These are phyloP conservation scores for Cystoderma amianthinum DNA, from an alignment of 768 basidiomycete species.

Conservation along the genomic window DNA sequence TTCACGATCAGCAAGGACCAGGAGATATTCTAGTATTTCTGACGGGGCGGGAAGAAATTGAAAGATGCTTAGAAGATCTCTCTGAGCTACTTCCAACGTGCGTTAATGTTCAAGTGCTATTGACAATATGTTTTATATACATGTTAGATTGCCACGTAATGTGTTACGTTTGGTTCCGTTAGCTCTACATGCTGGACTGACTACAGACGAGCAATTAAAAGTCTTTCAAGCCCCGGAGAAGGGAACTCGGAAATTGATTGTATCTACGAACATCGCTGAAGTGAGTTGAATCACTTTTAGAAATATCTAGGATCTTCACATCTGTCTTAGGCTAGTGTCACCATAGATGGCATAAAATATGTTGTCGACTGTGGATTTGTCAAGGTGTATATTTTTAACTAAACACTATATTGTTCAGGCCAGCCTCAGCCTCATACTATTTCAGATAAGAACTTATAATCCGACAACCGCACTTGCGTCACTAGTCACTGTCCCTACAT, in stretches of 20 bases:
- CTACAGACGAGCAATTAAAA: conserved; percentile 80
- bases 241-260: conserved; percentile 81
- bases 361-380: conserved; percentile 95
- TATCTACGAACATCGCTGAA: conserved; percentile 96
- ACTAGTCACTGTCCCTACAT: conserved; percentile 76
- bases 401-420: no score
- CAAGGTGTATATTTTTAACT: conserved; percentile 59
- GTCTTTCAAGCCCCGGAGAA: conserved; percentile 76
- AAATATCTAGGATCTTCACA: background rate
- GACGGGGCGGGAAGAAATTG: conserved; percentile 96
- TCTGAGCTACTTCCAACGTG: conserved; percentile 74
- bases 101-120: conserved; percentile 4
- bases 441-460: conserved; percentile 84
- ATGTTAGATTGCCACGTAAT: conserved; percentile 40
- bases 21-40: conserved; percentile 94
- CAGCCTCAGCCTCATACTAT: no score
- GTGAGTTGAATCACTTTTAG: conserved; percentile 25
- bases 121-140: conserved; percentile 1
- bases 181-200: conserved; percentile 84
- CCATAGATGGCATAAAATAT: conserved; percentile 91
- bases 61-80: conserved; percentile 75
- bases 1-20: conserved; percentile 51
- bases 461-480: conserved; percentile 81
- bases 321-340: conserved; percentile 74
- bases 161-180: conserved; percentile 57